A percentile compares a stretch with the other conserved stretches of the same genome.
Conservation (phyloP, 2,329 filamentous ascomycete species). For the Fusarium sp. region DNA sequence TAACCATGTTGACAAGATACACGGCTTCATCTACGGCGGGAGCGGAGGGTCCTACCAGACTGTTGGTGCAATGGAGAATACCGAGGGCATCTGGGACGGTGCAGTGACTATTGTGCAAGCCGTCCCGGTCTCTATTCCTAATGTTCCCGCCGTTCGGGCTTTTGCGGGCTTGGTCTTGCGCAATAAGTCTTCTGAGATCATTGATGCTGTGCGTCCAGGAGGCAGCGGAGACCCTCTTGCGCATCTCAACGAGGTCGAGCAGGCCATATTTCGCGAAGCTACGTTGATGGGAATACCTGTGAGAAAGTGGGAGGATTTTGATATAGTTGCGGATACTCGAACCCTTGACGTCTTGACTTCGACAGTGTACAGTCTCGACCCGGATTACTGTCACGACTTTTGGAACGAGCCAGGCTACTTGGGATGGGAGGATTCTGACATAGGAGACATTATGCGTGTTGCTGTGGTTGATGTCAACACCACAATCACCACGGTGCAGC, state of each 20-base stretch:
- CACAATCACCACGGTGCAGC: too few relatives aligned
- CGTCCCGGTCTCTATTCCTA: conserved; percentile 29
- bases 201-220: conserved; percentile 23
- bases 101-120: conserved; percentile 32
- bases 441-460: conserved; percentile 26
- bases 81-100: conserved; percentile 34
- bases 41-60: conserved; percentile 35
- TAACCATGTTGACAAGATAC: conserved; percentile 10
- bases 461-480: not conserved
- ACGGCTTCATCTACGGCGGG: conserved; percentile 36
- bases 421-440: conserved; percentile 20
- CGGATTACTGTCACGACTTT: conserved; percentile 36
- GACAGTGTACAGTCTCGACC: conserved; percentile 16
- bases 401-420: conserved; percentile 36
- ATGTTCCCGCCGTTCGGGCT: conserved; percentile 21
- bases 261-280: not conserved
- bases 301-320: not conserved
- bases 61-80: conserved; percentile 35
- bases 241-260: not conserved
- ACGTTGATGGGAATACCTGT: not conserved
- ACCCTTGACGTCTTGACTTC: conserved; percentile 8
- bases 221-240: conserved; percentile 7
- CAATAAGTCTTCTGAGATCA: conserved; percentile 2
- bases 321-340: not conserved
- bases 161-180: conserved; percentile 14